phyloP scores from a whole-genome alignment of 345 rosid species.

The Arabis alpina region DNA sequence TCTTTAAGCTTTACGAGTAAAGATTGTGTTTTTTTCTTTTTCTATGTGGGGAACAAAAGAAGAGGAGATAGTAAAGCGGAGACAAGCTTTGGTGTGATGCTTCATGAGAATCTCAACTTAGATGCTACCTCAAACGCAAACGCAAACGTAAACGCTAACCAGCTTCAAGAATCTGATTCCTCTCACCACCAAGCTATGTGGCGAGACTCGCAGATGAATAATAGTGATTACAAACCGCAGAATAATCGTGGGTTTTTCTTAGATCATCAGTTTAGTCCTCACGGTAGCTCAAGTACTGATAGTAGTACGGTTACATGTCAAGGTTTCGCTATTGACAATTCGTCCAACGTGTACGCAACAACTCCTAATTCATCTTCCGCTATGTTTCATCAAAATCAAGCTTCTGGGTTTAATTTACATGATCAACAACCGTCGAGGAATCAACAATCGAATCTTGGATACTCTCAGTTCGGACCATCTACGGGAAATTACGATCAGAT shows the following conservation, averaged over 20 bases:
- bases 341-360: conserved; percentile 54
- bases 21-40: conserved; percentile 11
- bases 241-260: conserved; percentile 56
- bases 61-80: conserved; percentile 71
- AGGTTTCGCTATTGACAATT: conserved; percentile 56
- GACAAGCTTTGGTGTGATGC: conserved; percentile 66
- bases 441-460: conserved; percentile 27
- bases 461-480: conserved; percentile 39
- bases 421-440: conserved; percentile 52
- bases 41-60: conserved; percentile 42
- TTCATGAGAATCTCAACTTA: conserved; percentile 68
- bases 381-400: conserved; percentile 30
- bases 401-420: conserved; percentile 26
- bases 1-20: not conserved
- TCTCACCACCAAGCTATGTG: conserved; percentile 51
- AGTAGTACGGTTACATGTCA: conserved; percentile 69
- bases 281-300: conserved; percentile 61
- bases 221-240: conserved; percentile 48
- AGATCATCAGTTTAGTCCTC: conserved; percentile 70
- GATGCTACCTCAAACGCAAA: conserved; percentile 51
- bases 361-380: conserved; percentile 57
- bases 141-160: conserved; percentile 47
- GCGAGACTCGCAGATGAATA: conserved; percentile 48
- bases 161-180: conserved; percentile 45
- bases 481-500: conserved; percentile 37